Conservation (phyloP, 1,139 yeast genomes). For the Scheffersomyces segobiensis region DNA sequence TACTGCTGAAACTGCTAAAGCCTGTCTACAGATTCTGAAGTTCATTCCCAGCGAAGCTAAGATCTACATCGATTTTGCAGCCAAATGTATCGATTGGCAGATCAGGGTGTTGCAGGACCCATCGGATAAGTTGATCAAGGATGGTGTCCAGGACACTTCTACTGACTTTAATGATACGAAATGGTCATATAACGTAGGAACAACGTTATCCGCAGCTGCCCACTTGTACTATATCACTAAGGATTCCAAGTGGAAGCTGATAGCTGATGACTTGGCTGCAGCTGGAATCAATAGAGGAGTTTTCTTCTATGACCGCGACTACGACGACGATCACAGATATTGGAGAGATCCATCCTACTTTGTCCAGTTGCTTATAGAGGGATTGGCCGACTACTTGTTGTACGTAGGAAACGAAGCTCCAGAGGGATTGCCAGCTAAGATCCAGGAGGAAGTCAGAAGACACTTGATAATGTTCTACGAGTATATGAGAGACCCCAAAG, state of each 20-base stretch:
- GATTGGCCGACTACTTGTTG: slow-evolving; percentile 64
- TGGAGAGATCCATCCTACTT: slow-evolving; percentile 69
- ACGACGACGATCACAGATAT: slow-evolving; percentile 54
- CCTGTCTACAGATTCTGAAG: slow-evolving; percentile 59
- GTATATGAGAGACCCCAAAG: slow-evolving; percentile 57
- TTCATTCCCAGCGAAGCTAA: slow-evolving; percentile 49
- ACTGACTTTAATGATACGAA: slow-evolving; percentile 51
- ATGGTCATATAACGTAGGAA: slow-evolving; percentile 73
- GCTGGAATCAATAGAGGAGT: slow-evolving; percentile 59
- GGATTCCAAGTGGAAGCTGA: slow-evolving; percentile 54
- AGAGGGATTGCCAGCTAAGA: slow-evolving; percentile 32
- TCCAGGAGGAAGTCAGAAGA: slow-evolving; percentile 46
- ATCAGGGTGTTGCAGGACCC: slow-evolving; percentile 53
- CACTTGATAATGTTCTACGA: slow-evolving; percentile 57
- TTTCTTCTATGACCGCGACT: slow-evolving; percentile 67
- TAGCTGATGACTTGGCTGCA: slow-evolving; percentile 59
- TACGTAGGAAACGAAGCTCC: slow-evolving; percentile 50
- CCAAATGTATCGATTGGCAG: slow-evolving; percentile 56
- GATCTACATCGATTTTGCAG: slow-evolving; percentile 52
- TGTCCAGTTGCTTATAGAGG: slow-evolving; percentile 65
- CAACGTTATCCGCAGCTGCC: slow-evolving; percentile 58
- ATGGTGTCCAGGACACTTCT: slow-evolving; percentile 58
- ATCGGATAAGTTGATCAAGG: slow-evolving; percentile 57
- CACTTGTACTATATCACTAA: slow-evolving; percentile 54
- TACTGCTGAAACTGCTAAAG: slow-evolving; percentile 71